A percentile compares a stretch with the other conserved stretches of the same genome.
Evolutionary conservation across 2,329 filamentous ascomycete species (phyloP).

Genomic region (Periconia macrospinosa): DNA sequence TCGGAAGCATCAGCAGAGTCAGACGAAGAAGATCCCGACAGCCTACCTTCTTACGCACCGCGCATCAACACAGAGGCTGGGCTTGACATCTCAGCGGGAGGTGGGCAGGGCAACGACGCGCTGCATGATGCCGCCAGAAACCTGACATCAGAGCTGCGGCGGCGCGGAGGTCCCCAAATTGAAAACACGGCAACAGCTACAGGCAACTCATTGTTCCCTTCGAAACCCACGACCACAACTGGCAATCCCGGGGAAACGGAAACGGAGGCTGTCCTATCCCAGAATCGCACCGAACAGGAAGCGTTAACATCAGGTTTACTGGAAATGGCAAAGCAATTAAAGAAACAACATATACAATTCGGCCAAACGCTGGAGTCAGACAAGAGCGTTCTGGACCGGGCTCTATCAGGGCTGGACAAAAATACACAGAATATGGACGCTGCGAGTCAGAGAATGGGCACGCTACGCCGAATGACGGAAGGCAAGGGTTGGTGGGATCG

Average conservation of each 20-base stretch:
- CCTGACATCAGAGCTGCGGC: conserved; percentile 37
- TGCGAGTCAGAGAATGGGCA: conserved; percentile 76
- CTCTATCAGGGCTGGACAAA: conserved; percentile 74
- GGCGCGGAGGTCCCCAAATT: conserved; percentile 24
- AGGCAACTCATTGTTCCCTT: conserved; percentile 47
- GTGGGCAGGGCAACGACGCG: conserved; percentile 33
- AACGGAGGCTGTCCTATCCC: conserved; percentile 70
- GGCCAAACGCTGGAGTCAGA: conserved; percentile 71
- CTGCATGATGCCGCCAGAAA: conserved; percentile 37
- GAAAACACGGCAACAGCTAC: conserved; percentile 29
- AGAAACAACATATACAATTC: conserved; percentile 73
- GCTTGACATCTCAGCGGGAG: conserved; percentile 31
- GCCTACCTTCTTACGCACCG: conserved; percentile 47
- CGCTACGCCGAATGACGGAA: conserved; percentile 78
- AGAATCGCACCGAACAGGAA: conserved; percentile 82
- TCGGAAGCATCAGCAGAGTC: conserved; percentile 41
- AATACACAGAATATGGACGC: conserved; percentile 76
- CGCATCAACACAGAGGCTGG: conserved; percentile 35
- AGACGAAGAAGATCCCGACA: conserved; percentile 48
- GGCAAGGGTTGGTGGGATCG: conserved; percentile 85
- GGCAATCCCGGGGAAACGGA: conserved; percentile 30
- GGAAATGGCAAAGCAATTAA: conserved; percentile 75
- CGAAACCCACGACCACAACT: conserved; percentile 28
- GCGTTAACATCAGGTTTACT: conserved; percentile 79
- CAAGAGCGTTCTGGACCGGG: conserved; percentile 70